Conservation (phyloP, 768 basidiomycete species). For the Aureoboletus auriporus region DNA sequence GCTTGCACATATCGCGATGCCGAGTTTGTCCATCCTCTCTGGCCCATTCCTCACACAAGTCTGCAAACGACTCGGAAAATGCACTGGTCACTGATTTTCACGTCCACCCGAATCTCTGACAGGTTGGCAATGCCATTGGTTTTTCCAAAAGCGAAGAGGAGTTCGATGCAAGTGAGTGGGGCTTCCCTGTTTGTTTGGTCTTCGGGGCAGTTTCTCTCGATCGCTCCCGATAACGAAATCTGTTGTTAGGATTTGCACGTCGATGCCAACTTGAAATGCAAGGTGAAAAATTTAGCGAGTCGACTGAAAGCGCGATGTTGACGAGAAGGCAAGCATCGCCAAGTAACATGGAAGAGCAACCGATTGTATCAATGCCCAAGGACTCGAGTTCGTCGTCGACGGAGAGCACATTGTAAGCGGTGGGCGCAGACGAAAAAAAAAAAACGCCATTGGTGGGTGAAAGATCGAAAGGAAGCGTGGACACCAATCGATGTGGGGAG, state of each 20-base stretch:
- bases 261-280: background rate
- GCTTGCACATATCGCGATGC: conserved; percentile 6
- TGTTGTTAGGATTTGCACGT: conserved; percentile 13
- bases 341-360: too few relatives aligned
- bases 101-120: background rate
- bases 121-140: too few relatives aligned
- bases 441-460: too few relatives aligned
- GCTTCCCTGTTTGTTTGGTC: background rate
- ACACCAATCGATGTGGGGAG: too few relatives aligned
- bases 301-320: too few relatives aligned
- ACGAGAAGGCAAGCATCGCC: too few relatives aligned
- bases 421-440: too few relatives aligned
- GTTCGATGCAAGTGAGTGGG: conserved; percentile 5
- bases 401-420: too few relatives aligned
- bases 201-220: conserved; percentile 13
- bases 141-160: background rate
- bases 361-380: too few relatives aligned
- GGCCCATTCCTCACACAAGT: conserved; percentile 14
- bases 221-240: conserved; percentile 11
- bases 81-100: conserved; percentile 7
- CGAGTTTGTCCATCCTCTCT: conserved; percentile 11
- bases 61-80: conserved; percentile 7
- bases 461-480: too few relatives aligned
- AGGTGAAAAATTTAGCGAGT: too few relatives aligned
- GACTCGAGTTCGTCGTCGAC: too few relatives aligned